Evolutionary conservation across 495 filamentous ascomycete species (phyloP), one percentile per base, ranked within the genome.

Genomic region (Xylaria telfairii): DNA sequence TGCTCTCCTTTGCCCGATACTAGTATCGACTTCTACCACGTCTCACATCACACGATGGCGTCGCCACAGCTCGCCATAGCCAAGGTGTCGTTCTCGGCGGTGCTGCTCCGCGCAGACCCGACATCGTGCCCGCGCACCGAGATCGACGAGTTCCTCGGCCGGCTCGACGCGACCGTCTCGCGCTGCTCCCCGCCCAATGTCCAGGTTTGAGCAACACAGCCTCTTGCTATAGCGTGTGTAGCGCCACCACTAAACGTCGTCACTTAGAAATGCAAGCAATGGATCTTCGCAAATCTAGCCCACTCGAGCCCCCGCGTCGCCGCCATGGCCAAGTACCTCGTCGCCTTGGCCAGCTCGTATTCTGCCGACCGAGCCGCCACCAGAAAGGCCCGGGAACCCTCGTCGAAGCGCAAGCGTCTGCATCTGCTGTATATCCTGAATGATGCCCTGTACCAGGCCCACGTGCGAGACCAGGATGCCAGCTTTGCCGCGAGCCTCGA

Each of bases 111-210:
- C 54, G 88, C 92, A 21, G 92, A 97, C 82, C 92, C 92, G 21
- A 84, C 84, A 8, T 85, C 92, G 8, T 87, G 94, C 32, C 78
- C 90, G 30, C 87, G 89, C 78, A 87, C 92, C 76, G 90, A 93
- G 65, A 92, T 96, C 83, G 82, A 89, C 68, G 77, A 85, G 46
- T 93, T 96, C 75, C 90, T 94, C 79, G 74, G 81, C 68, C 82
- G 88, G 60, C 85, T 97, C 71, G 89, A 92, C 75, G 82, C 86
- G 77, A 87, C 87, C 67, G 80, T 94, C 75, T 83, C 86, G 80
- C 89, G 91, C 82, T 95, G 94, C 88, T 92, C 93, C 73, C 84
- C 90, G 68, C 78, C 84, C 83, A 96, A 97, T 84, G 91, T 97
- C 86, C 94, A 97, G 94, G 94, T 97, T 94, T 95, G 94, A 93